Base-by-base conservation (phyloP, 1,139 yeast species). In the Barnettozyma hawaiiensis region DNA sequence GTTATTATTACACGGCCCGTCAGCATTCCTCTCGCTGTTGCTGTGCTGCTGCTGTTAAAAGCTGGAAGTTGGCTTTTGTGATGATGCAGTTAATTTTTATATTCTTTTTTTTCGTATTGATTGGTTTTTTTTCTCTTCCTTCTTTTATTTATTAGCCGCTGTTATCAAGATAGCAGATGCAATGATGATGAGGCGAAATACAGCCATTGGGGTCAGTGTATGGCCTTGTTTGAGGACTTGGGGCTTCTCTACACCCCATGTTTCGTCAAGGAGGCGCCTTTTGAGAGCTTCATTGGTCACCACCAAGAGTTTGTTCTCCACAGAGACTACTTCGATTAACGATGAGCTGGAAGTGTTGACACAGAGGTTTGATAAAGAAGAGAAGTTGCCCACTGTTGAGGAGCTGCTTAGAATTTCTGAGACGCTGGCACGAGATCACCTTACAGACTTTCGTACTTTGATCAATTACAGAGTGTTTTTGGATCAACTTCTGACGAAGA, bases 401-500 rank as follows among this genome's bases (percentile, higher is more conserved):
- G 18, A 32, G 18, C 23, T 23, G 26, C 45, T 43, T 4, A 7
- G 21, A 3, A 2, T 28, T 18, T 15, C 29, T 31, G 20, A 18
- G 15, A 1, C 26, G 38, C 4, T 38, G 45, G 12, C 22, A 14
- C 11, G 40, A 35, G 14, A 9, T 15, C 8, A 19, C 44, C 6
- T 11, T 16, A 5, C 22, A 2, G 45, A 44, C 21, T 41, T 46
- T 24, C 34, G 47, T 16, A 32, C 40, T 6, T 5, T 46, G 16
- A 41, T 46, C 16, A 44, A 46, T 29, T 46, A 46, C 39, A 35
- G 31, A 26, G 14, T 39, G 6, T 20, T 41, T 3, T 10, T 46
- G 4, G 40, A 43, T 14, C 26, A 18, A 20, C 34, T 34, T 27
- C 4, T 9, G 8, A 24, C 28, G 4, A 23, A n/a, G n/a, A n/a